These are phyloP conservation scores for Obba rivulosa DNA, from an alignment of 768 basidiomycete genomes.

Conservation along the genomic window DNA sequence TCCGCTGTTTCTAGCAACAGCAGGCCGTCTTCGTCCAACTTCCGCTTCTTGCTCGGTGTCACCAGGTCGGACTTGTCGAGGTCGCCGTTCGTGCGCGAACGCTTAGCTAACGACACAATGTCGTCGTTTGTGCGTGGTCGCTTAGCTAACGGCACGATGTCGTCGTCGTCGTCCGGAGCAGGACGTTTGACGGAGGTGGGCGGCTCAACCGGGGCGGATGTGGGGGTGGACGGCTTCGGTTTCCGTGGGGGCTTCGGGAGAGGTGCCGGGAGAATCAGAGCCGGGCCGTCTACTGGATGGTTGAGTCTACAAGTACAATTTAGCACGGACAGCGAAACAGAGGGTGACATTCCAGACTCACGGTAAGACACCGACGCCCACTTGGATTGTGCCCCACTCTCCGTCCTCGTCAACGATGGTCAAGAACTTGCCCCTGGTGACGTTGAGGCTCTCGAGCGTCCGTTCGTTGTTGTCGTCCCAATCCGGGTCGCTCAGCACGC, in stretches of 20 bases:
- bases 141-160: slow-evolving; percentile 46
- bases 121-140: slow-evolving; percentile 35
- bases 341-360: slow-evolving; percentile 34
- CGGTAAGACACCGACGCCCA: slow-evolving; percentile 68
- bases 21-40: slow-evolving; percentile 71
- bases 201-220: slow-evolving; percentile 15
- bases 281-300: slow-evolving; percentile 44
- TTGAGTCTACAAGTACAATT: slow-evolving; percentile 38
- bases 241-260: slow-evolving; percentile 51
- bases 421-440: slow-evolving; percentile 81
- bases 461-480: slow-evolving; percentile 85
- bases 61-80: slow-evolving; percentile 14
- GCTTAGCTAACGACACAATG: slow-evolving; percentile 41
- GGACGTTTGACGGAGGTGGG: slow-evolving; percentile 50
- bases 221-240: slow-evolving; percentile 31
- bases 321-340: background rate
- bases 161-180: slow-evolving; percentile 45
- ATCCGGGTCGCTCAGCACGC: slow-evolving; percentile 87
- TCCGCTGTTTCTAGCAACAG: slow-evolving; percentile 57
- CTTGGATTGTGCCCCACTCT: slow-evolving; percentile 62
- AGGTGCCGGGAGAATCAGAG: slow-evolving; percentile 61
- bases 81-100: slow-evolving; percentile 32
- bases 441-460: slow-evolving; percentile 76
- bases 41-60: slow-evolving; percentile 61
- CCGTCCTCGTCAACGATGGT: slow-evolving; percentile 87